These are phyloP conservation scores for Tuber aestivum DNA, from an alignment of 495 filamentous ascomycete species.

Conservation along the genomic window DNA sequence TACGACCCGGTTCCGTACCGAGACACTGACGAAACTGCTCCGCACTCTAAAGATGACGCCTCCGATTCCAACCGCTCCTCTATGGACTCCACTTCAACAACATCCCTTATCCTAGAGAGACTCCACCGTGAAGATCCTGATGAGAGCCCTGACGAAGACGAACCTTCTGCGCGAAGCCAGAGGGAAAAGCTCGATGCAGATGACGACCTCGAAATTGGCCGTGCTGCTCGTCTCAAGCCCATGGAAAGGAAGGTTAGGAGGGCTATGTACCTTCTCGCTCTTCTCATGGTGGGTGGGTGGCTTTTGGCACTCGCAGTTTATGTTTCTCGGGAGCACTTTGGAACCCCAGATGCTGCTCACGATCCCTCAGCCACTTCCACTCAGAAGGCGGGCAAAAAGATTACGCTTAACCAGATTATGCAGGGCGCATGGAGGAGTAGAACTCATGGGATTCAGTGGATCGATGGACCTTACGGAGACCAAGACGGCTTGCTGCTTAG, in stretches of 20 bases:
- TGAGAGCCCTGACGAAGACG: conserved; percentile 6
- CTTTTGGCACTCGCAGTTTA: conserved; percentile 69
- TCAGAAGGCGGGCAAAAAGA: conserved; percentile 63
- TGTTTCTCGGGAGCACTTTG: conserved; percentile 60
- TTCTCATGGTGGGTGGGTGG: conserved; percentile 71
- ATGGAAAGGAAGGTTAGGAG: conserved; percentile 59
- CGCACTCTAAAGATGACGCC: conserved; percentile 1
- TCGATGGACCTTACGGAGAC: conserved; percentile 73
- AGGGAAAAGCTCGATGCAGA: conserved; percentile 49
- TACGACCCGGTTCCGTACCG: conserved; percentile 28
- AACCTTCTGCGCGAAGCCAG: conserved; percentile 20
- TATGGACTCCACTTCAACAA: conserved; percentile 65
- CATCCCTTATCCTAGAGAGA: conserved; percentile 70
- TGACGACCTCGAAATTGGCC: conserved; percentile 41
- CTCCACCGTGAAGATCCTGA: conserved; percentile 45
- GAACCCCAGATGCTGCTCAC: conserved; percentile 56
- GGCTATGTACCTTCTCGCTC: conserved; percentile 61
- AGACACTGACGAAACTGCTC: conserved; percentile 16
- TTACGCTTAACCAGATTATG: conserved; percentile 77
- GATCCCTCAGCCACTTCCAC: conserved; percentile 61
- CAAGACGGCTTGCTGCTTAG: conserved; percentile 77
- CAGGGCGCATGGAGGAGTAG: conserved; percentile 62
- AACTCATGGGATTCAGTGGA: conserved; percentile 76
- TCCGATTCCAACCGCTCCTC: conserved; percentile 48
- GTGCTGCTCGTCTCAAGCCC: conserved; percentile 41